phyloP scores from a whole-genome alignment of 805 yeast genomes.

The Isabelozyma pseudorhagii region DNA sequence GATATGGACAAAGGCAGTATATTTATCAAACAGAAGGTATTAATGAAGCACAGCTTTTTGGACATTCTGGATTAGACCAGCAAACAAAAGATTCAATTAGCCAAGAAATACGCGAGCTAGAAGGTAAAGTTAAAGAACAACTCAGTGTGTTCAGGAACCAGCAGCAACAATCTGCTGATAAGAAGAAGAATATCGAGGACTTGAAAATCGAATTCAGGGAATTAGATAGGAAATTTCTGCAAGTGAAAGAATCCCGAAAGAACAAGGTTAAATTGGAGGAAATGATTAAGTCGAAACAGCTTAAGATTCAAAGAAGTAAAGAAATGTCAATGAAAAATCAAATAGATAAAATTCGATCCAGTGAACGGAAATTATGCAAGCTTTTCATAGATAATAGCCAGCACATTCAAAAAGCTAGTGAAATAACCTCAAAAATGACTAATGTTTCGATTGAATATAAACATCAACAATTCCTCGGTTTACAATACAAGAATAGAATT shows the following conservation, averaged over 20 bases:
- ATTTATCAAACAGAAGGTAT: conserved; percentile 40
- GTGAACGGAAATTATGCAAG: conserved; percentile 22
- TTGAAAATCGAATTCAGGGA: conserved; percentile 1
- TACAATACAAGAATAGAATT: conserved; percentile 17
- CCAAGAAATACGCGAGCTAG: not conserved
- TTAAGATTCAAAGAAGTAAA: conserved; percentile 28
- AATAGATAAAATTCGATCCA: conserved; percentile 32
- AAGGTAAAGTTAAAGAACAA: not conserved
- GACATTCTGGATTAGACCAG: conserved; percentile 29
- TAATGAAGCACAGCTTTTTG: conserved; percentile 25
- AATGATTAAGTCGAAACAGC: conserved; percentile 20
- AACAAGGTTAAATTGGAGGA: conserved; percentile 15
- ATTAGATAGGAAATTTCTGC: conserved; percentile 6
- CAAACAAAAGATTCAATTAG: conserved; percentile 13
- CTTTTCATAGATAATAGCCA: conserved; percentile 14
- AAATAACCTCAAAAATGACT: conserved; percentile 17
- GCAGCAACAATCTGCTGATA: not conserved
- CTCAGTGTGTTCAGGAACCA: not conserved
- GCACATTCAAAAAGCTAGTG: conserved; percentile 14
- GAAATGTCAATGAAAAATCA: conserved; percentile 41
- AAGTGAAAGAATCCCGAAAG: conserved; percentile 8
- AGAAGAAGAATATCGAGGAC: conserved; percentile 1
- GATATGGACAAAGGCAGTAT: conserved; percentile 59
- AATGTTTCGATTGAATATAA: conserved; percentile 9
- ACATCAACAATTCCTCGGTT: conserved; percentile 9